phyloP scores from a whole-genome alignment of 2,329 filamentous ascomycete genomes.

The Escovopsis weberi region DNA sequence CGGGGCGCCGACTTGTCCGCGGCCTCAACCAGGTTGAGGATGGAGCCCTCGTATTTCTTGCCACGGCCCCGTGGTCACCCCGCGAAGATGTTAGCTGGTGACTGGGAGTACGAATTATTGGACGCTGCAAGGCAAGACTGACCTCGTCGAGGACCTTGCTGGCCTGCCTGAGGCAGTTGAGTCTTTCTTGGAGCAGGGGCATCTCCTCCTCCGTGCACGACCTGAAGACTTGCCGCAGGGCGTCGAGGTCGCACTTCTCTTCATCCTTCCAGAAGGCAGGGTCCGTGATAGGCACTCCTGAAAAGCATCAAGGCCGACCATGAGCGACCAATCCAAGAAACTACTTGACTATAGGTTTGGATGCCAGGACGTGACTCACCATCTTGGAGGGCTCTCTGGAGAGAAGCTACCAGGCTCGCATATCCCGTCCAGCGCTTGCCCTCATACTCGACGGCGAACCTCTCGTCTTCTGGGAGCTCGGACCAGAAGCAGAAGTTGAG shows the following conservation, averaged over 20 bases:
- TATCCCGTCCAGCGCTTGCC: conserved; percentile 84
- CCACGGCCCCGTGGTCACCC: background rate
- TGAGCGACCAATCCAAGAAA: background rate
- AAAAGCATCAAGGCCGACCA: too few species aligned
- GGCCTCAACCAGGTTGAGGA: conserved; percentile 56
- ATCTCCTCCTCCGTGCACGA: conserved; percentile 79
- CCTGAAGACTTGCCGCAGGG: conserved; percentile 65
- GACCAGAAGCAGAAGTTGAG: conserved; percentile 98
- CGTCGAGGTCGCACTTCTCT: conserved; percentile 58
- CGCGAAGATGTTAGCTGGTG: background rate
- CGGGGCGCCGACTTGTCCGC: conserved; percentile 68
- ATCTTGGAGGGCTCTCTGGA: conserved; percentile 82
- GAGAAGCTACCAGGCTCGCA: conserved; percentile 77
- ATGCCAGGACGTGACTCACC: conserved; percentile 24
- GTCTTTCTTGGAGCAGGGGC: conserved; percentile 64
- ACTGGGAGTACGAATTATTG: background rate
- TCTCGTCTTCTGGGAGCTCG: conserved; percentile 48
- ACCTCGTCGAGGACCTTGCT: conserved; percentile 67
- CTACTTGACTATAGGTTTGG: background rate
- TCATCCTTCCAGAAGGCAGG: conserved; percentile 76
- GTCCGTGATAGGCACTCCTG: conserved; percentile 76
- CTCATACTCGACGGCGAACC: conserved; percentile 72
- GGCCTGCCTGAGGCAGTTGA: conserved; percentile 70
- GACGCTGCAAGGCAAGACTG: conserved; percentile 11
- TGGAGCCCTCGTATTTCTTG: conserved; percentile 61